A percentile compares a stretch with the other conserved stretches of the same genome.
Evolutionary conservation across 495 filamentous ascomycete species (phyloP).

Genomic region (Daldinia grandis): DNA sequence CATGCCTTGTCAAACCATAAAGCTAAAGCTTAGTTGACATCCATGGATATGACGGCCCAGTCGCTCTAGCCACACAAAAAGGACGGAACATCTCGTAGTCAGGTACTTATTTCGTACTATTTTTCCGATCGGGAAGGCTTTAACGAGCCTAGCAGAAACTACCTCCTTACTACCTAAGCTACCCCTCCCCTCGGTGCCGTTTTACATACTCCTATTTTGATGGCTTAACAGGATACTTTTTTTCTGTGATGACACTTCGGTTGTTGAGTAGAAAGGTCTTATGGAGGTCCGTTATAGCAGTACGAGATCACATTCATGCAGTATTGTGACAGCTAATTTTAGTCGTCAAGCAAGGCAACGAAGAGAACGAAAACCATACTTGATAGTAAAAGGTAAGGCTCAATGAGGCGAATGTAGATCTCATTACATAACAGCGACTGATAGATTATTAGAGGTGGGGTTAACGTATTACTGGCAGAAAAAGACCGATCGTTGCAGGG

Average conservation of each 20-base stretch:
- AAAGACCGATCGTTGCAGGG: slow-evolving; percentile 33
- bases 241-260: slow-evolving; percentile 5
- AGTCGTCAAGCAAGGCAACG: not conserved
- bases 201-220: slow-evolving; percentile 1
- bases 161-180: not conserved
- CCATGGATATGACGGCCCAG: not conserved
- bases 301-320: slow-evolving; percentile 3
- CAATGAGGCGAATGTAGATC: slow-evolving; percentile 21
- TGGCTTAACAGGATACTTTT: not conserved
- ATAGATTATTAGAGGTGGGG: slow-evolving; percentile 8
- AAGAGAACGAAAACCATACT: too few relatives aligned
- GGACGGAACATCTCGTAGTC: not conserved
- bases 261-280: slow-evolving; percentile 9
- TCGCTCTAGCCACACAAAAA: not conserved
- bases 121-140: not conserved
- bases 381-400: slow-evolving; percentile 3
- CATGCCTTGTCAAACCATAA: not conserved
- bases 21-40: slow-evolving; percentile 2
- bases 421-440: not conserved
- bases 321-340: not conserved
- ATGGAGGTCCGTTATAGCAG: slow-evolving; percentile 5
- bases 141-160: not conserved
- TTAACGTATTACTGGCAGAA: slow-evolving; percentile 13
- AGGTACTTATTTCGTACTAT: not conserved
- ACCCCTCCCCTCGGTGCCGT: not conserved